Base-by-base conservation (phyloP, 2,329 filamentous ascomycete genomes). In the Zymoseptoria tritici region DNA sequence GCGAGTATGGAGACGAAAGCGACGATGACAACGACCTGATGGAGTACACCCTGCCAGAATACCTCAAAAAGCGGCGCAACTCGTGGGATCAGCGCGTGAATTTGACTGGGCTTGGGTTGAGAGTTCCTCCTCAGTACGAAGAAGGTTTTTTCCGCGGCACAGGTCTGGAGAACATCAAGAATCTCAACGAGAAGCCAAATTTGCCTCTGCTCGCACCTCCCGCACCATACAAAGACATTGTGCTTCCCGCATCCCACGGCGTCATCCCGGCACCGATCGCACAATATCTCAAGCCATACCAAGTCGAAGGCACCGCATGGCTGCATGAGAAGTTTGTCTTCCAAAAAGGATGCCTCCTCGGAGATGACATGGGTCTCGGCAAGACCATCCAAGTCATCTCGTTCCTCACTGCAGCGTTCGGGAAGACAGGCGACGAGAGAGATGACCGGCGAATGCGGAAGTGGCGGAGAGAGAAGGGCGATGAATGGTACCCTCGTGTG, bases 321-420 rank as follows among this genome's bases (percentile, higher is more conserved):
- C 79, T 99, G 7, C 92, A 97, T 71, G 84, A 90, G 61, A 82
- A 90, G 21, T 97, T 97, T 71, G 88, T 97, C 3, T 93, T 90
- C 65, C 94, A 99, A 70, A 88, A 87, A 67, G 94, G 94, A 0
- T 91, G 89, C 1, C 89, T 99, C 21, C 80, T 99, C 0, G 92
- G 93, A 2, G 94, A 99, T 71, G 94, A 99, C 70, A 99, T 99
- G 94, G 94, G 94, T 20, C 76, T 99, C 31, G 94, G 94, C 0
- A 99, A 99, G 75, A 99, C 94, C 0, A 90, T 99, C 2, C 94
- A 99, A 73, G 90, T 99, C 24, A 94, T 91, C 59, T 89, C 92
- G 0, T 97, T 99, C 65, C 78, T 99, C 21, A 90, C 91, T 0
- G 91, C 86, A 1, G 92, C 91, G 0, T 99, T 96, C 72, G 94